Conservation (phyloP, 2,329 filamentous ascomycete genomes). For the Pseudogymnoascus sp. region DNA sequence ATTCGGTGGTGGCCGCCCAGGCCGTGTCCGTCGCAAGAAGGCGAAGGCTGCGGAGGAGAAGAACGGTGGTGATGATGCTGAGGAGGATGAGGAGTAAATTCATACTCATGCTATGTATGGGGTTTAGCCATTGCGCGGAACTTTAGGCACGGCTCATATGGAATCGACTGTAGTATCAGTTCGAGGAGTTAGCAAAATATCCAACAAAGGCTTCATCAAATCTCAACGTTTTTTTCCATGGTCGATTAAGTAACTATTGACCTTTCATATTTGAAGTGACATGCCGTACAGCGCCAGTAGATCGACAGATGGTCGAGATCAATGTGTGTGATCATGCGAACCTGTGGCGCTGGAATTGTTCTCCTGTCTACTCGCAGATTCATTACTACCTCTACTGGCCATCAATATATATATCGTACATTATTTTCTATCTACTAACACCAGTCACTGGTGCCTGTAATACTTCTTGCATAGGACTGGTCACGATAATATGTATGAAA, state of each 20-base stretch:
- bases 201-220: slow-evolving; percentile 29
- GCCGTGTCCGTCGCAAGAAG: slow-evolving; percentile 99
- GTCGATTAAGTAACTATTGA: background rate
- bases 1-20: slow-evolving; percentile 93
- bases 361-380: background rate
- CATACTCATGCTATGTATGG: slow-evolving; percentile 12
- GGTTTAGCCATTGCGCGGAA: slow-evolving; percentile 25
- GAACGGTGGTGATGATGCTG: slow-evolving; percentile 72
- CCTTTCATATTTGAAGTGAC: background rate
- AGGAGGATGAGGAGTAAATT: slow-evolving; percentile 50
- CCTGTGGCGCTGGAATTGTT: background rate
- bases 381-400: background rate
- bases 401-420: background rate
- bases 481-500: background rate
- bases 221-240: background rate
- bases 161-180: slow-evolving; percentile 39
- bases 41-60: slow-evolving; percentile 87
- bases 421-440: background rate
- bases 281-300: background rate
- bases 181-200: slow-evolving; percentile 46
- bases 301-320: background rate
- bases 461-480: background rate
- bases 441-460: background rate
- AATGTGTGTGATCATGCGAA: background rate
- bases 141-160: slow-evolving; percentile 29